These are phyloP conservation scores for Anthracocystis walkeri DNA, from an alignment of 1,284 basidiomycete species.

Conservation along the genomic window DNA sequence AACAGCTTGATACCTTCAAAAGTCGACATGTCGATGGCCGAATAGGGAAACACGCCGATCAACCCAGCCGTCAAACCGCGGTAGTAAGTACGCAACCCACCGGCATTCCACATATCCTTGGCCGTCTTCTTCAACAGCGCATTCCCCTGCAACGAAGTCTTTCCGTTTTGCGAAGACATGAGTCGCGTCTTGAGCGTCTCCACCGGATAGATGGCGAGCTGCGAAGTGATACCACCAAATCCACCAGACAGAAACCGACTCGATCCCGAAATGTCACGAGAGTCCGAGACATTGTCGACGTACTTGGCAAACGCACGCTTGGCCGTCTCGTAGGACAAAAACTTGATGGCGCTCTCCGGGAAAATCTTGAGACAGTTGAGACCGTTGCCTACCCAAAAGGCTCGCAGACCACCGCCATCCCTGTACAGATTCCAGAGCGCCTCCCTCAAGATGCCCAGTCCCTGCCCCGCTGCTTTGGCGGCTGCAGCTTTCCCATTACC, in stretches of 20 bases:
- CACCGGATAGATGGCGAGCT: constrained; percentile 75
- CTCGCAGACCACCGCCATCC: constrained; percentile 80
- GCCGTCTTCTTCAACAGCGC: constrained; percentile 75
- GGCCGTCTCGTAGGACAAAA: constrained; percentile 93
- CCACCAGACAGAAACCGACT: constrained; percentile 96
- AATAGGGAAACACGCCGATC: constrained; percentile 71
- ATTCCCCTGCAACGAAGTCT: constrained; percentile 74
- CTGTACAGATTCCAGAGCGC: constrained; percentile 84
- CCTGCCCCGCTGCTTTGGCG: constrained; percentile 46
- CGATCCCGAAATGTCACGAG: constrained; percentile 87
- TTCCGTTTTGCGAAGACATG: constrained; percentile 79
- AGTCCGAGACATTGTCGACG: constrained; percentile 89
- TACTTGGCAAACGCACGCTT: constrained; percentile 94
- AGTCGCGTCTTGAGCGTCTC: constrained; percentile 69
- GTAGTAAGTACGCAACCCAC: constrained; percentile 87
- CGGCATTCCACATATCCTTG: constrained; percentile 80
- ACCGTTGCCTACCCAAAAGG: constrained; percentile 86
- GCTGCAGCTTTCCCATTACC: constrained; percentile 18
- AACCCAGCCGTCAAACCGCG: constrained; percentile 80
- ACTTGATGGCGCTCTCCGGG: constrained; percentile 90
- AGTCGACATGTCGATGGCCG: constrained; percentile 71
- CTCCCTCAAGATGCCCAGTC: constrained; percentile 75
- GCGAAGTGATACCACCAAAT: constrained; percentile 91
- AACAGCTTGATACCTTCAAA: constrained; percentile 71
- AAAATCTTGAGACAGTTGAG: constrained; percentile 88